Evolutionary conservation across 2,329 filamentous ascomycete species (phyloP), one percentile per base, ranked within the genome.

Genomic region (Rhynchosporium agropyri): DNA sequence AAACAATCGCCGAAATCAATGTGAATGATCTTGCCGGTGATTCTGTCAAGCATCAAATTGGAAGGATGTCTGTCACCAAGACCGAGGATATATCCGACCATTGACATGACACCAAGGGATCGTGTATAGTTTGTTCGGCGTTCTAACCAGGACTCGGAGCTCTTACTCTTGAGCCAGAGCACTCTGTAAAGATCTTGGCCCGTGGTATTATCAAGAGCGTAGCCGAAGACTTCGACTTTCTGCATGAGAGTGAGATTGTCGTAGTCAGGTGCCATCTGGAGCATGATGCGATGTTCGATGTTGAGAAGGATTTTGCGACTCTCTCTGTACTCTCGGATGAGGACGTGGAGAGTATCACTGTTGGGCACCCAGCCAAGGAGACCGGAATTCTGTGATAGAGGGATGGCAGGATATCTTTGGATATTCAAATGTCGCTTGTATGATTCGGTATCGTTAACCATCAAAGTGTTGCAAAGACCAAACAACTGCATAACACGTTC

Each of bases 1-100:
- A 99, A 99, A 76, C 95, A 99, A 79, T 99, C 95, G 71, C 95
- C 96, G 73, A 99, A 99, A 80, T 99, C 95, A 71, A 99, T 98
- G 75, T 99, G 95, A 68, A 99, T 89, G 67, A 99, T 95, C 80
- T 96, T 97, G 74, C 95, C 95, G 0, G 94, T 98, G 65, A 96
- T 87, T 45, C 92, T 89, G 76, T 99, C 95, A 46, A 99, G 88
- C 89, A 99, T 96, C 73, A 99, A 80, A 76, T 99, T 99, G 65
- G 92, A 97, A 43, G 96, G 96, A 78, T 99, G 95, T 54, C 96
- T 89, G 79, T 99, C 95, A 60, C 95, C 95, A 13, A 99, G 82
- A 64, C 95, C 96, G 28, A 99, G 86, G 68, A 99, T 98, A 77
- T 99, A 99, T 67, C 95, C 95, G n/a, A 98, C 95, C 92, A 99